Percentiles rank a stretch among this genome's conserved stretches.
phyloP scores from a whole-genome alignment of 2,329 filamentous ascomycete genomes.

The Phialophora macrospora region DNA sequence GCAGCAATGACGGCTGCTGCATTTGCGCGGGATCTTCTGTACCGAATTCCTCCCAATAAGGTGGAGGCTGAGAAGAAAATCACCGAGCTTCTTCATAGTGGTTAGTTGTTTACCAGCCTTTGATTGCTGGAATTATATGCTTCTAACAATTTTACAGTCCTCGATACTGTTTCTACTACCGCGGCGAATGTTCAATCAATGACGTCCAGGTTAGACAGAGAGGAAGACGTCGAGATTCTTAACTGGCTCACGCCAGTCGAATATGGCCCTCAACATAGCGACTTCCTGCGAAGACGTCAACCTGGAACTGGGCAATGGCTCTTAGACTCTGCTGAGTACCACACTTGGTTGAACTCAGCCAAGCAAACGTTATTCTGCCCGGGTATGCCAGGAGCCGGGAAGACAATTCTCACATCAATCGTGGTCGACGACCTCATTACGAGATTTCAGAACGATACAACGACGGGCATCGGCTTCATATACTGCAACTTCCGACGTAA shows the following conservation, averaged over 20 bases:
- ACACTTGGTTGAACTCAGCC: conserved; percentile 42
- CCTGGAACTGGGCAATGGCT: conserved; percentile 54
- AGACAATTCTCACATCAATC: conserved; percentile 54
- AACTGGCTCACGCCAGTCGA: conserved; percentile 35
- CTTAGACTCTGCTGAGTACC: conserved; percentile 46
- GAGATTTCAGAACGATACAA: conserved; percentile 33
- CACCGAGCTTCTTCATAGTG: neutral
- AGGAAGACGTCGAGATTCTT: neutral
- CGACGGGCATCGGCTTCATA: conserved; percentile 51
- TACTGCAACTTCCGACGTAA: conserved; percentile 53
- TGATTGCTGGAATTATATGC: no score
- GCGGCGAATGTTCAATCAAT: no score
- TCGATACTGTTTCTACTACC: no score
- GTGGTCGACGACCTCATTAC: conserved; percentile 49
- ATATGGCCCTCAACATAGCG: conserved; percentile 46
- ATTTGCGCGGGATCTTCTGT: conserved; percentile 22
- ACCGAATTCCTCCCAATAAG: neutral
- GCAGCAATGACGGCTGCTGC: conserved; percentile 27
- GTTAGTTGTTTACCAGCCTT: neutral
- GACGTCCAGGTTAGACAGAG: neutral
- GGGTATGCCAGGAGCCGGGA: conserved; percentile 57
- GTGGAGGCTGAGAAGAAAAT: neutral
- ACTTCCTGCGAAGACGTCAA: conserved; percentile 46
- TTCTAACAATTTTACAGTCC: no score
- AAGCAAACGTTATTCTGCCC: conserved; percentile 52